Conservation (phyloP, 345 rosid genomes). For the Syzygium aromaticum region DNA sequence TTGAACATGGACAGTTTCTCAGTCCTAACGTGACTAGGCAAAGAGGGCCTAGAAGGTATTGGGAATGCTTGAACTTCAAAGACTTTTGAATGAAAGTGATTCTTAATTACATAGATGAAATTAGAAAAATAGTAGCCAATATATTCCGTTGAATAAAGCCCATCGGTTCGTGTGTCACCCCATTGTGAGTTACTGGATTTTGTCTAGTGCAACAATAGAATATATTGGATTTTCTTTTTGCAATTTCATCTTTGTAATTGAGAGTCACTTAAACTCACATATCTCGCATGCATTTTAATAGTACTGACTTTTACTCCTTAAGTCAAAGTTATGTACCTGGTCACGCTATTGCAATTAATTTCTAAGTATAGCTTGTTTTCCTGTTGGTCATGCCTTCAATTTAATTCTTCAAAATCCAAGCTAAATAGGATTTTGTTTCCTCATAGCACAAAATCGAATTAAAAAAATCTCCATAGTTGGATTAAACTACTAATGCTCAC, state of each 20-base stretch:
- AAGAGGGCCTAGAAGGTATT: neutral
- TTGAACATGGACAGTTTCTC: neutral
- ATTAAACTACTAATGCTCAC: neutral
- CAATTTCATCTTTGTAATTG: neutral
- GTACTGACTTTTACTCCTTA: neutral
- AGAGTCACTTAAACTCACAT: no score
- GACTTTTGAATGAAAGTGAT: neutral
- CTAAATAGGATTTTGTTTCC: neutral
- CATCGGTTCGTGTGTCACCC: no score
- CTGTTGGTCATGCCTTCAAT: neutral
- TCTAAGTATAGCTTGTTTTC: neutral
- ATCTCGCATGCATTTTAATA: no score
- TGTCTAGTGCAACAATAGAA: neutral
- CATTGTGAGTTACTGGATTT: no score
- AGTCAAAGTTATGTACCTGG: neutral
- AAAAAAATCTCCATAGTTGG: neutral
- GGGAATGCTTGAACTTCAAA: neutral
- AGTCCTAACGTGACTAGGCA: neutral
- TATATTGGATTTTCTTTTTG: neutral
- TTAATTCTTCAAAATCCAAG: neutral
- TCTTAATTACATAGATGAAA: no score
- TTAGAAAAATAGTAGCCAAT: no score
- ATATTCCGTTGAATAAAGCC: no score
- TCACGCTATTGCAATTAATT: neutral
- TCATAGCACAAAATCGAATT: neutral